Conservation (phyloP, 805 yeast species). For the Candida silvicultrix region DNA sequence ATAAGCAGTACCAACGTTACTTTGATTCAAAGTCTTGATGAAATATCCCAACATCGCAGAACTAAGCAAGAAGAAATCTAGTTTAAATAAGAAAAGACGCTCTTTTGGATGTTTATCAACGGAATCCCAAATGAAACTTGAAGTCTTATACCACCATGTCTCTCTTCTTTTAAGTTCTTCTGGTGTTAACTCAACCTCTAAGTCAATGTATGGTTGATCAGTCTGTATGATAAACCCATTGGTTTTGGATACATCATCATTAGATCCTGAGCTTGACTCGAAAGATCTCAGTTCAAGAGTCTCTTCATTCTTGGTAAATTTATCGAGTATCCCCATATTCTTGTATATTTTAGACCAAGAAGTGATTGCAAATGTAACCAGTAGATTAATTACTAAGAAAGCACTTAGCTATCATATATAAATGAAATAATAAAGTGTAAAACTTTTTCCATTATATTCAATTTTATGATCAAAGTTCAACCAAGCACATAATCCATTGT, state of each 20-base stretch:
- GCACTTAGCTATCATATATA: too few relatives aligned
- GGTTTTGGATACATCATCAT: conserved; percentile 1
- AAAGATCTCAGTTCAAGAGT: neutral
- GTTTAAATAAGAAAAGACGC: conserved; percentile 24
- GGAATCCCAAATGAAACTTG: conserved; percentile 20
- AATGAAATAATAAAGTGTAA: too few relatives aligned
- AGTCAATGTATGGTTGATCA: conserved; percentile 9
- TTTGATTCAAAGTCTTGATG: conserved; percentile 35
- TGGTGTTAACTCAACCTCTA: conserved; percentile 2
- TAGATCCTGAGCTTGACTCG: neutral
- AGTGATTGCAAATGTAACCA: too few relatives aligned
- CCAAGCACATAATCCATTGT: neutral
- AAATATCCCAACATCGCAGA: conserved; percentile 38
- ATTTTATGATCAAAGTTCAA: neutral
- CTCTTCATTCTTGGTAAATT: neutral
- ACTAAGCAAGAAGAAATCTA: conserved; percentile 32
- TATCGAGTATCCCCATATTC: neutral
- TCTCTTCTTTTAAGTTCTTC: conserved; percentile 6
- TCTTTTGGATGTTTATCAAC: conserved; percentile 29
- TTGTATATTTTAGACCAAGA: too few relatives aligned
- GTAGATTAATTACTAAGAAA: too few relatives aligned
- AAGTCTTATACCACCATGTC: conserved; percentile 8
- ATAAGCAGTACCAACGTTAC: conserved; percentile 39
- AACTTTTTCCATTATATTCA: neutral
- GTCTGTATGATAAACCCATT: conserved; percentile 5